Percentiles rank a stretch among this genome's conserved stretches.
Conservation (phyloP, 306 rosid species). For the Corylus heterophylla region DNA sequence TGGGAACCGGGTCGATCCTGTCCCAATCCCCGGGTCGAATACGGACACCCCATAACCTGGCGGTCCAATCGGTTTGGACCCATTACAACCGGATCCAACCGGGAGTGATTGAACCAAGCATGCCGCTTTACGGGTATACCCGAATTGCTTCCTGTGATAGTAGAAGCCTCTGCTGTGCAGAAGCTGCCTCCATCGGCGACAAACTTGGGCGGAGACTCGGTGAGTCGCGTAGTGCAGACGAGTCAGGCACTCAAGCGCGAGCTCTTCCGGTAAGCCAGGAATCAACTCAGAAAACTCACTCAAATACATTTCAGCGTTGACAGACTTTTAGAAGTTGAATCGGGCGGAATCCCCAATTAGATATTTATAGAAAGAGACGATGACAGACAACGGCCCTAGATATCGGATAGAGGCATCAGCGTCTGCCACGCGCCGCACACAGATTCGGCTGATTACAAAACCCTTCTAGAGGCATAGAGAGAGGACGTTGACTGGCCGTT, state of each 20-base stretch:
- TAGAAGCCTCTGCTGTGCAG: conserved; percentile 41
- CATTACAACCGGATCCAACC: neutral
- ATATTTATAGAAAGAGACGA: neutral
- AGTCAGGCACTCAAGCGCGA: conserved; percentile 51
- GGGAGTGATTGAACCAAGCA: conserved; percentile 46
- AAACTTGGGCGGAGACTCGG: conserved; percentile 47
- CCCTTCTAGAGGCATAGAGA: neutral
- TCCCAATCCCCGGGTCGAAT: conserved; percentile 45
- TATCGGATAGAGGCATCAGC: neutral
- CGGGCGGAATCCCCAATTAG: neutral
- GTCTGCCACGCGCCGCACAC: conserved; percentile 19
- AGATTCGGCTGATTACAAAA: neutral
- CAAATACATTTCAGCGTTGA: neutral
- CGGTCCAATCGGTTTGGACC: conserved; percentile 20
- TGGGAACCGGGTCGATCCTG: conserved; percentile 45
- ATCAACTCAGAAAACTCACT: conserved; percentile 33
- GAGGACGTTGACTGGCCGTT: conserved; percentile 17
- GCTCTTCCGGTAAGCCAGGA: conserved; percentile 49
- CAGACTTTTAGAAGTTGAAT: neutral
- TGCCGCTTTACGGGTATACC: conserved; percentile 39
- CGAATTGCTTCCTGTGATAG: conserved; percentile 32
- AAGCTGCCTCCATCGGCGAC: conserved; percentile 40
- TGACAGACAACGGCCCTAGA: neutral
- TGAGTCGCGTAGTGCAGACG: conserved; percentile 45
- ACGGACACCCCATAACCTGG: conserved; percentile 40